These are phyloP conservation scores for Monosporozyma solicola DNA, from an alignment of 805 yeast genomes.

Conservation along the genomic window DNA sequence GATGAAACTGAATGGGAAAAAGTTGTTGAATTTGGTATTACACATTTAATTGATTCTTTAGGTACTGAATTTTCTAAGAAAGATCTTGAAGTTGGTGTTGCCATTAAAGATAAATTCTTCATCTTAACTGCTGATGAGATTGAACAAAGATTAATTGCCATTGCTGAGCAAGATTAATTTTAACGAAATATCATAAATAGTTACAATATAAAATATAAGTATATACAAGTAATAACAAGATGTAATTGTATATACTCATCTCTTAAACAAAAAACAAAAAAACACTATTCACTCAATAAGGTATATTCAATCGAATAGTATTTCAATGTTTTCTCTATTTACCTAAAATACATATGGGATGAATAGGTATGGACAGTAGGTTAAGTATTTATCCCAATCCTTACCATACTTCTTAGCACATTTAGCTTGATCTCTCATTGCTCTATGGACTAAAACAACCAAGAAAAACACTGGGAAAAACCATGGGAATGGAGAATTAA, in stretches of 20 bases:
- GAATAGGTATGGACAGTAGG: slow-evolving; percentile 84
- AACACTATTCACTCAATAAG: not conserved
- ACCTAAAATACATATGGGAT: slow-evolving; percentile 72
- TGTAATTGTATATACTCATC: not conserved
- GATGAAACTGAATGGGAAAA: slow-evolving; percentile 71
- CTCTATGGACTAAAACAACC: slow-evolving; percentile 79
- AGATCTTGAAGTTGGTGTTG: slow-evolving; percentile 90
- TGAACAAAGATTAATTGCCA: slow-evolving; percentile 86
- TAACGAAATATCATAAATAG: not conserved
- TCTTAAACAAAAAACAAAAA: not conserved
- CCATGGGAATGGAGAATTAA: slow-evolving; percentile 85
- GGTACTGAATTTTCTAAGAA: slow-evolving; percentile 91
- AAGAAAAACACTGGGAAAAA: slow-evolving; percentile 91
- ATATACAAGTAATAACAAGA: not conserved
- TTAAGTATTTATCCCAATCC: slow-evolving; percentile 83
- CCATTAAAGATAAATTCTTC: slow-evolving; percentile 61
- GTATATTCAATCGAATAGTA: not conserved
- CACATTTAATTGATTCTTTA: slow-evolving; percentile 74
- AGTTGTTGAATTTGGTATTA: slow-evolving; percentile 83
- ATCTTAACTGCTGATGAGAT: slow-evolving; percentile 76
- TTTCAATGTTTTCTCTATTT: not conserved
- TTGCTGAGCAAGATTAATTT: slow-evolving; percentile 86
- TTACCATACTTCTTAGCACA: slow-evolving; percentile 84
- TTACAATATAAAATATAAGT: not conserved
- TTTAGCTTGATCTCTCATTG: slow-evolving; percentile 76